phyloP scores from a whole-genome alignment of 129 eudicot genomes.

The Smallanthus sonchifolius region DNA sequence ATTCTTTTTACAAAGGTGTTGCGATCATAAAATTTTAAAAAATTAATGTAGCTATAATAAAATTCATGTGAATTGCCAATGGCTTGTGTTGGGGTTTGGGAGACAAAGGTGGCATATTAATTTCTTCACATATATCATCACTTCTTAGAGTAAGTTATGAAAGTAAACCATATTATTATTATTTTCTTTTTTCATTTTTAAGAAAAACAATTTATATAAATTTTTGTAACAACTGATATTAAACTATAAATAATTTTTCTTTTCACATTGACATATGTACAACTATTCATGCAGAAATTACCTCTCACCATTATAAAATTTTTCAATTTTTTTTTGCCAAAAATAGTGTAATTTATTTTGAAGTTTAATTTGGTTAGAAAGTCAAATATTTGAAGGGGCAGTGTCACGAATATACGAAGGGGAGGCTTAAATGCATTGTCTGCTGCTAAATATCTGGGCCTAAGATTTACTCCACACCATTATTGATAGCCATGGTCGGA shows the following conservation, averaged over 20 bases:
- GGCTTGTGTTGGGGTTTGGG: slow-evolving; percentile 24
- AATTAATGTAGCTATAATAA: slow-evolving; percentile 1
- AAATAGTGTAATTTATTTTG: not conserved
- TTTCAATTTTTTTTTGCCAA: no score
- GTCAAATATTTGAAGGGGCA: not conserved
- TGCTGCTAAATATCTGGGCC: not conserved
- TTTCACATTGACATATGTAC: no score
- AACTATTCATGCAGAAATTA: no score
- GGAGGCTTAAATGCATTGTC: not conserved
- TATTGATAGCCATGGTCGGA: not conserved
- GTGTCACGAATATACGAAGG: not conserved
- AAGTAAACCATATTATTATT: not conserved
- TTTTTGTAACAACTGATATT: no score
- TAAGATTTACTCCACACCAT: not conserved
- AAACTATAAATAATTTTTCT: no score
- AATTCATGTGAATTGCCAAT: slow-evolving; percentile 22
- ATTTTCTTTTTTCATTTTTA: not conserved
- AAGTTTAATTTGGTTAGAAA: not conserved
- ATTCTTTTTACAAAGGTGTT: not conserved
- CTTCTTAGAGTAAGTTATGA: not conserved
- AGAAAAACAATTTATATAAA: not conserved
- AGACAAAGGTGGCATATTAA: slow-evolving; percentile 24
- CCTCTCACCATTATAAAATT: no score
- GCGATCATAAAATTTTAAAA: slow-evolving; percentile 1
- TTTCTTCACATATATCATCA: slow-evolving; percentile 20